These are phyloP conservation scores for Boletellus emodensis DNA, from an alignment of 768 basidiomycete species.

Conservation along the genomic window DNA sequence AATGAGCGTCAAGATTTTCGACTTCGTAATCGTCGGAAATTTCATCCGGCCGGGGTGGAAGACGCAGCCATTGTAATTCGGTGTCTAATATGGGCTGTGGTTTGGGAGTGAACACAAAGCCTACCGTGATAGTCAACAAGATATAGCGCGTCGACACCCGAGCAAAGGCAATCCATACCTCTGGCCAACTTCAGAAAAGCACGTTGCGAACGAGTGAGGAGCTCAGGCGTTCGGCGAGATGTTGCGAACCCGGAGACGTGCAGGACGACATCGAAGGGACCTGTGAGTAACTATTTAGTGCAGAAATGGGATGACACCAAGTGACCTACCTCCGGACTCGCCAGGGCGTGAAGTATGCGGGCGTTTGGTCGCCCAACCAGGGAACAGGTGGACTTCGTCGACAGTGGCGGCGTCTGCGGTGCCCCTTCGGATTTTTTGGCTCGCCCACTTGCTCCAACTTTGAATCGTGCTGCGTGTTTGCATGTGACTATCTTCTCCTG, in stretches of 20 bases:
- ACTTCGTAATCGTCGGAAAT: slow-evolving; percentile 57
- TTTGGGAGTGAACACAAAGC: slow-evolving; percentile 72
- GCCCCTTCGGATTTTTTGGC: slow-evolving; percentile 46
- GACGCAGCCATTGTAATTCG: slow-evolving; percentile 31
- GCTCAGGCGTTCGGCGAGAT: slow-evolving; percentile 52
- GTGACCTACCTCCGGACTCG: slow-evolving; percentile 26
- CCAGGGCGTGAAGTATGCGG: slow-evolving; percentile 30
- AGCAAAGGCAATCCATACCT: slow-evolving; percentile 38
- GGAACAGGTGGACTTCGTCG: slow-evolving; percentile 63
- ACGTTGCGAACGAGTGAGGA: slow-evolving; percentile 67
- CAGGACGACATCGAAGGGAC: slow-evolving; percentile 65
- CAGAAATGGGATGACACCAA: neutral
- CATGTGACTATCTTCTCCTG: slow-evolving; percentile 21
- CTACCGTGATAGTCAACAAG: slow-evolving; percentile 34
- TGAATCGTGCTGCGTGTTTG: slow-evolving; percentile 29
- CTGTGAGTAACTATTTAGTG: slow-evolving; percentile 24
- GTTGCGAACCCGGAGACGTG: slow-evolving; percentile 77
- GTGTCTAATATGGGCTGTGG: slow-evolving; percentile 32
- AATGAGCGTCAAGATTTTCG: slow-evolving; percentile 51
- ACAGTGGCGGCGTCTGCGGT: slow-evolving; percentile 19
- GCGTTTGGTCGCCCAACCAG: slow-evolving; percentile 72
- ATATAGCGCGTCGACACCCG: neutral
- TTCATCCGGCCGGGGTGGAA: slow-evolving; percentile 58
- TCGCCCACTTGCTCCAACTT: slow-evolving; percentile 62
- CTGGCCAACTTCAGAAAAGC: slow-evolving; percentile 77